Evolutionary conservation across 768 basidiomycete genomes (phyloP).

Genomic region (Tulasnella sp.): DNA sequence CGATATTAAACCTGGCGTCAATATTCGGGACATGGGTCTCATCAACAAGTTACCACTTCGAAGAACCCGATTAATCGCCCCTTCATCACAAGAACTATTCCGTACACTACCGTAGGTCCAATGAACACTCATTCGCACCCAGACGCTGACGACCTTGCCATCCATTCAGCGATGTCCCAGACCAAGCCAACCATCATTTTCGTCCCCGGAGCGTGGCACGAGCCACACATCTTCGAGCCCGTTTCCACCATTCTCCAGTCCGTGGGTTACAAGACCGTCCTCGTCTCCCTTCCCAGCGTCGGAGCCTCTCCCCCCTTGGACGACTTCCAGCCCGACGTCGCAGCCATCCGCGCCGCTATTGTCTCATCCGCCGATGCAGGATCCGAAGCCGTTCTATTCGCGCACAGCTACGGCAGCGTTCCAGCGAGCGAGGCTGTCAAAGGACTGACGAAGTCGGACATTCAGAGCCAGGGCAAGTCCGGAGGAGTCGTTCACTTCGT

Average conservation of each 20-base stretch:
- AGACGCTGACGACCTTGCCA: background rate
- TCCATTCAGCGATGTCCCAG: background rate
- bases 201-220: background rate
- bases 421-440: background rate
- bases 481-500: background rate
- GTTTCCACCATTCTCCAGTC: background rate
- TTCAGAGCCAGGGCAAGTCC: background rate
- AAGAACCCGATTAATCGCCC: no score
- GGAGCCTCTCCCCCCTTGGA: background rate
- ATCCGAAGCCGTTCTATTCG: background rate
- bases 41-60: no score
- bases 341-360: background rate
- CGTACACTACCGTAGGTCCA: no score
- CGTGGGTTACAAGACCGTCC: background rate
- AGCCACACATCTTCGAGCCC: background rate
- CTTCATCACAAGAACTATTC: no score
- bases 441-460: background rate
- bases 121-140: no score
- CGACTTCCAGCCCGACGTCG: background rate
- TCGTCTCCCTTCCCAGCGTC: background rate
- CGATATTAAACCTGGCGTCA: no score
- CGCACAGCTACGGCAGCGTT: background rate
- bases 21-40: no score
- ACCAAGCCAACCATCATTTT: background rate
- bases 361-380: background rate